Evolutionary conservation across 1,284 basidiomycete species (phyloP).

Genomic region (Trametes versicolor): DNA sequence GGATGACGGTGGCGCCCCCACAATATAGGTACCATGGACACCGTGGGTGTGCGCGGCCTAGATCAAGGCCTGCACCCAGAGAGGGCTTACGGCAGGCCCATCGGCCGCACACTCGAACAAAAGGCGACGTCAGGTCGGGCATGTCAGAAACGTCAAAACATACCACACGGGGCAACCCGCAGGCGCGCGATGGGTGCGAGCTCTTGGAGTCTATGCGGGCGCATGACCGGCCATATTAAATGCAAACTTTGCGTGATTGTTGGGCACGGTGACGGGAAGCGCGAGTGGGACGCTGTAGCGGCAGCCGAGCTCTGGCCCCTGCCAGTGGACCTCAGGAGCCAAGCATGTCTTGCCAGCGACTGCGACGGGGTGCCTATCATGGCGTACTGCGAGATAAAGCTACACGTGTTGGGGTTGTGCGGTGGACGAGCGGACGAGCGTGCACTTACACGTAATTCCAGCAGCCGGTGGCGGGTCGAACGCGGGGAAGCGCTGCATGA

Average conservation of each 20-base stretch:
- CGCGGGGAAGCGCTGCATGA: constrained; percentile 13
- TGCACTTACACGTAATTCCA: constrained; percentile 11
- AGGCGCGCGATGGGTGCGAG: background rate
- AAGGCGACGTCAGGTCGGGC: background rate
- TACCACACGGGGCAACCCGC: constrained; percentile 8
- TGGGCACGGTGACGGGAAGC: constrained; percentile 14
- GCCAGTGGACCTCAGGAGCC: background rate
- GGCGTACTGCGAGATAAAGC: constrained; percentile 15
- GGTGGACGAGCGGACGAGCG: constrained; percentile 6
- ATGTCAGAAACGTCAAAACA: constrained; percentile 10
- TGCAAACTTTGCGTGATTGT: constrained; percentile 21
- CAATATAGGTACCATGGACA: background rate
- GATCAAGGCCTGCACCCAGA: background rate
- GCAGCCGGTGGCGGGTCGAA: constrained; percentile 7
- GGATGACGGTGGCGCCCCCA: constrained; percentile 9
- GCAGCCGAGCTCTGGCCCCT: background rate
- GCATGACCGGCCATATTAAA: constrained; percentile 12
- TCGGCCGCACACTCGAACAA: background rate
- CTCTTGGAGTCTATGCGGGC: background rate
- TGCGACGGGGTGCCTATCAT: constrained; percentile 15
- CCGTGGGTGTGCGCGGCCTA: background rate
- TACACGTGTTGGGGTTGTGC: constrained; percentile 20
- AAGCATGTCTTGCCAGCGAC: background rate
- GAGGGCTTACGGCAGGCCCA: background rate
- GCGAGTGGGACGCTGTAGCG: background rate